Conservation (phyloP, 805 yeast genomes). For the Kodamaea neixiangensis region DNA sequence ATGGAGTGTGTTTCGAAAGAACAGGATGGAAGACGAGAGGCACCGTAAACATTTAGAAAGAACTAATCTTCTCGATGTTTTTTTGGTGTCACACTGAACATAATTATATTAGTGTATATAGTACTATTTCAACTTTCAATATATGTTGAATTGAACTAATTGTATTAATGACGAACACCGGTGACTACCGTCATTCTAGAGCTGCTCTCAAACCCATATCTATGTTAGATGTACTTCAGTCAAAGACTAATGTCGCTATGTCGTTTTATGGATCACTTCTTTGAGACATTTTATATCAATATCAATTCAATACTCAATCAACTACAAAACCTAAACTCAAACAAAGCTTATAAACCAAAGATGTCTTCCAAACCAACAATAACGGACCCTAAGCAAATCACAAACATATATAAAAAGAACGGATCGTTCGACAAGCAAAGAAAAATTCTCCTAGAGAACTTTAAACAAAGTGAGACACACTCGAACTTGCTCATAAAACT, state of each 20-base stretch:
- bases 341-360: neutral
- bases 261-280: no score
- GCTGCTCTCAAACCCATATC: no score
- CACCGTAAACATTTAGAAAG: no score
- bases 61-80: neutral
- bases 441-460: conserved; percentile 42
- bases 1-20: no score
- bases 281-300: no score
- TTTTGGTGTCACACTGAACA: neutral
- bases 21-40: neutral
- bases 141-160: neutral
- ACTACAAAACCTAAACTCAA: no score
- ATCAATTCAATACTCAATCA: no score
- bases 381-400: conserved; percentile 40
- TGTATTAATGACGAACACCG: no score
- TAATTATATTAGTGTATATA: neutral
- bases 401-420: conserved; percentile 45
- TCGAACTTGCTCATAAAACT: conserved; percentile 41
- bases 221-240: no score
- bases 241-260: no score
- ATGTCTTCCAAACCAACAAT: conserved; percentile 4
- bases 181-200: no score
- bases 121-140: neutral
- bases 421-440: conserved; percentile 53
- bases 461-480: conserved; percentile 42